Evolutionary conservation across 176 grass and related monocot species (phyloP), one percentile per base, ranked within the genome.

Genomic region (Raddia guianensis): DNA sequence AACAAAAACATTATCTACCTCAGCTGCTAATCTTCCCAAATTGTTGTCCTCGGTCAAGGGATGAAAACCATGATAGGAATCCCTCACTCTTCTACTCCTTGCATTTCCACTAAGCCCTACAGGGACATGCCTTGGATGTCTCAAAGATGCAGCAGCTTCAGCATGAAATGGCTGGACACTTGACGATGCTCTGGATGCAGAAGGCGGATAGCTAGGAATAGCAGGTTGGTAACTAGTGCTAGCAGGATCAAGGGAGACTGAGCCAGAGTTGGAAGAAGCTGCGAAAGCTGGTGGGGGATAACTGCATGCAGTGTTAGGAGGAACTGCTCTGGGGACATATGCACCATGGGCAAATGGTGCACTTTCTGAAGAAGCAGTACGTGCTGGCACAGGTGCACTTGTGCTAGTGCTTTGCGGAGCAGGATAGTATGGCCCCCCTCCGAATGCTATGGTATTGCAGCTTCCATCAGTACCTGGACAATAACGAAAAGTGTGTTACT

Each of bases 41-140:
- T 89, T 89, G 67, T 67, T 85, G 53, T 89, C 87, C 60, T 86
- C 78, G 20, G 82, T 76, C 60, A 70, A 82, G 46, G 88, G 82
- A 75, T 79, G 90, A 21, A 91, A 86, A 86, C 84, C 58, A 79
- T 88, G 72, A 75, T 85, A 75, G 2, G 72, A 68, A 89, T 87
- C 85, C 70, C 92, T 95, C 33, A 59, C 34, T 57, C 95, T 91
- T 89, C 87, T 83, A 69, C 66, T 91, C 81, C 77, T 89, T 53
- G 60, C 81, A 44, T 49, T 83, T 42, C 82, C 66, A 79, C 83
- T 59, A 12, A 57, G 35, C 60, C 81, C 81, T 52, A 81, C 19
- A 43, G 60, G 51, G 44, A 83, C 21, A 71, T 86, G 90, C 58
- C 88, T 91, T 33, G 77, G 73, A 78, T 86, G 72, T 50, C 87